A percentile compares a stretch with the other conserved stretches of the same genome.
Conservation (phyloP, 768 basidiomycete genomes). For the Russula brevipes region DNA sequence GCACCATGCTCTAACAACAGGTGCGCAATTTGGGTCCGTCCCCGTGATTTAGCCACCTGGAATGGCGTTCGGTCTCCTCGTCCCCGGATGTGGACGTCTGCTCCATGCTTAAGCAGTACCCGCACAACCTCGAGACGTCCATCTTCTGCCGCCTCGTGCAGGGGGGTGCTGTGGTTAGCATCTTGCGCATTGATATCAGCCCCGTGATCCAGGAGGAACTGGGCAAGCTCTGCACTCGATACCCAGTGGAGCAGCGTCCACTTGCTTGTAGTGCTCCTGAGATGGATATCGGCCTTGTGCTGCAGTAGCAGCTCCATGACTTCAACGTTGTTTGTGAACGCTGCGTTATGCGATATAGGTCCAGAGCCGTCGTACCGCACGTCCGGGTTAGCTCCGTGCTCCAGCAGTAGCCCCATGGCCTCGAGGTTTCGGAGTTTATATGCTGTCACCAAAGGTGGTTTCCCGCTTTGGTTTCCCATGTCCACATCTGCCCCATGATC, state of each 20-base stretch:
- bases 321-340: background rate
- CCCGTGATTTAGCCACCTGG: too few species aligned
- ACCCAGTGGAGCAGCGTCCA: background rate
- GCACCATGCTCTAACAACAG: background rate
- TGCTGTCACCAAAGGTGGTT: background rate
- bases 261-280: background rate
- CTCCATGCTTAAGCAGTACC: background rate
- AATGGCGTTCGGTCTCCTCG: background rate
- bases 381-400: background rate
- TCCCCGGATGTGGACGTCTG: background rate
- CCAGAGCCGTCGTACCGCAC: background rate
- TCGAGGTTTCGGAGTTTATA: background rate
- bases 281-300: background rate
- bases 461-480: background rate
- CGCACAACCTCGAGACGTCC: background rate
- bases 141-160: background rate
- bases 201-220: background rate
- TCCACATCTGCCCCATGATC: background rate
- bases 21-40: background rate
- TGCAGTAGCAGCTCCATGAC: background rate
- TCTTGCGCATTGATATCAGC: background rate
- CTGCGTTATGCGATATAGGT: too few species aligned
- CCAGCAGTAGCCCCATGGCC: background rate
- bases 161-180: background rate
- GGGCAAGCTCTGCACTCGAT: too few species aligned